Percentiles rank a stretch among this genome's conserved stretches.
Conservation (phyloP, 352 stramenopile genomes). For the Globisporangium spiculum region DNA sequence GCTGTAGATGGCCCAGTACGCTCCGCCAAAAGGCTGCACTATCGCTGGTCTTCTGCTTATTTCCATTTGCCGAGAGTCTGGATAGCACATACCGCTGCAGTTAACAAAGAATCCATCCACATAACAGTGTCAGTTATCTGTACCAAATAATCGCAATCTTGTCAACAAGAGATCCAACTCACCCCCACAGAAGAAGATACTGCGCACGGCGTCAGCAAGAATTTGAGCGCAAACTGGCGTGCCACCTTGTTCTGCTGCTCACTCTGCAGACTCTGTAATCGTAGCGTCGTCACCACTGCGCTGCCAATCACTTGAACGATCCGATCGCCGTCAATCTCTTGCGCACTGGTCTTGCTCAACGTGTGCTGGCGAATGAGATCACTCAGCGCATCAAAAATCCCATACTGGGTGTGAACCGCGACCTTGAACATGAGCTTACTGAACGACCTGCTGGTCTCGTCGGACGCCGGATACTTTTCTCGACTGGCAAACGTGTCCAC, state of each 20-base stretch:
- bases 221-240: slow-evolving; percentile 27
- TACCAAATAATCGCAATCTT: neutral
- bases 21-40: slow-evolving; percentile 12
- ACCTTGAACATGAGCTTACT: slow-evolving; percentile 28
- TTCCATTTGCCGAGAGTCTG: slow-evolving; percentile 1
- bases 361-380: slow-evolving; percentile 26
- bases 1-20: slow-evolving; percentile 16
- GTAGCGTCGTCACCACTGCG: slow-evolving; percentile 22
- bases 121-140: neutral
- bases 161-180: neutral
- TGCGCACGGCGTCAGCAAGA: slow-evolving; percentile 26
- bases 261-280: slow-evolving; percentile 7
- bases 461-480: slow-evolving; percentile 25
- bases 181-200: slow-evolving; percentile 23
- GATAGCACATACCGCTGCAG: slow-evolving; percentile 8
- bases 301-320: slow-evolving; percentile 30
- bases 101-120: neutral
- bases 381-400: slow-evolving; percentile 34
- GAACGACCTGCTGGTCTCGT: slow-evolving; percentile 19
- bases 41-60: neutral
- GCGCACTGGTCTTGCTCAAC: neutral
- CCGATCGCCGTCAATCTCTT: slow-evolving; percentile 21
- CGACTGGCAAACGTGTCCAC: slow-evolving; percentile 41
- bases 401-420: slow-evolving; percentile 20
- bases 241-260: slow-evolving; percentile 9